Conservation (phyloP, 2,329 filamentous ascomycete genomes). For the Aaosphaeria pasadenensis region DNA sequence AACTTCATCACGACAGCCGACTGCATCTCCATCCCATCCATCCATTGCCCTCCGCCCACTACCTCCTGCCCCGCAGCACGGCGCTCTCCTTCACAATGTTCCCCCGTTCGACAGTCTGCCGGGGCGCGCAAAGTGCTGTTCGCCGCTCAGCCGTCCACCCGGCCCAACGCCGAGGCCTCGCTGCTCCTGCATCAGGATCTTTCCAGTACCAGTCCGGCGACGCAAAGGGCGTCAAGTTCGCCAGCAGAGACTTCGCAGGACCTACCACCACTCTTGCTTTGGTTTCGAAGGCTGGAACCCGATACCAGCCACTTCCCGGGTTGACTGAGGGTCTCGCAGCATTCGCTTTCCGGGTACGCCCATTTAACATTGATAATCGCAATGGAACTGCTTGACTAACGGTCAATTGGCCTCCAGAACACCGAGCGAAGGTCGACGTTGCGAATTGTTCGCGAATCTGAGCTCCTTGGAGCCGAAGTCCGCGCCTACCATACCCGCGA, state of each 20-base stretch:
- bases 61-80: slow-evolving; percentile 40
- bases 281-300: slow-evolving; percentile 89
- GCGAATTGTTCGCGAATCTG: slow-evolving; percentile 90
- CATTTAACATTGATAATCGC: slow-evolving; percentile 9
- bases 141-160: slow-evolving; percentile 56
- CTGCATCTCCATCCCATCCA: slow-evolving; percentile 10
- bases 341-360: slow-evolving; percentile 90
- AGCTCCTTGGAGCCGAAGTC: slow-evolving; percentile 91
- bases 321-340: slow-evolving; percentile 86
- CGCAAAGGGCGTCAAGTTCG: slow-evolving; percentile 85
- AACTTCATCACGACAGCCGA: neutral
- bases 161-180: slow-evolving; percentile 59
- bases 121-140: slow-evolving; percentile 62
- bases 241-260: slow-evolving; percentile 82
- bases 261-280: slow-evolving; percentile 88
- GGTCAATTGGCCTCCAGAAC: slow-evolving; percentile 56
- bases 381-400: slow-evolving; percentile 19
- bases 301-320: slow-evolving; percentile 87
- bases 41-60: slow-evolving; percentile 37
- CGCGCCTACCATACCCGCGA: slow-evolving; percentile 86
- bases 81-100: slow-evolving; percentile 55
- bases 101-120: slow-evolving; percentile 63
- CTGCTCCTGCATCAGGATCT: slow-evolving; percentile 67
- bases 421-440: slow-evolving; percentile 85
- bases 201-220: slow-evolving; percentile 87